Conservation (phyloP, 2,329 filamentous ascomycete genomes). For the Penicillium sp. region DNA sequence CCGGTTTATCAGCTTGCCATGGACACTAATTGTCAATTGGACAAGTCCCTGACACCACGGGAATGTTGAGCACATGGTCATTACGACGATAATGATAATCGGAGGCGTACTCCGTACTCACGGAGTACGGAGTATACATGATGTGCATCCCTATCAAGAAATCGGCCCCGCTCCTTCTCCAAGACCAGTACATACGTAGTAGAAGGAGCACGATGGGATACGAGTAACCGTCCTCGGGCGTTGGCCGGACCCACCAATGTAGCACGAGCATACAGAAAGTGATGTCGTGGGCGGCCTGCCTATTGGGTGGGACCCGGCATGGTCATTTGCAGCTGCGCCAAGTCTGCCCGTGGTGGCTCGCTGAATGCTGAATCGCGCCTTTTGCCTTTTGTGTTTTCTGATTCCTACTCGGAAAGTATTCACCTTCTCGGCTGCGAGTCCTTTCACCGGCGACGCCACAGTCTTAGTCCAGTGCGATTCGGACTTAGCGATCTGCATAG, state of each 20-base stretch:
- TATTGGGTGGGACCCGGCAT: constrained; percentile 15
- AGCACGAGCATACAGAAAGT: constrained; percentile 16
- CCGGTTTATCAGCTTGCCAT: neutral
- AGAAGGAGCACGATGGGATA: neutral
- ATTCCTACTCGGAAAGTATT: constrained; percentile 6
- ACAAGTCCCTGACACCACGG: neutral
- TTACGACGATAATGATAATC: neutral
- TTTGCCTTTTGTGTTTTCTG: constrained; percentile 2
- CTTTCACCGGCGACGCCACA: constrained; percentile 8
- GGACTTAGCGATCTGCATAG: constrained; percentile 17
- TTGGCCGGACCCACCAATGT: constrained; percentile 12
- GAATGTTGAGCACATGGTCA: constrained; percentile 12
- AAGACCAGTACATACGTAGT: constrained; percentile 2
- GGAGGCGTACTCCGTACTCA: neutral
- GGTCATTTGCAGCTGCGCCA: constrained; percentile 21
- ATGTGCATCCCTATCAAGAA: neutral
- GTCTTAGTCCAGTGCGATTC: constrained; percentile 1
- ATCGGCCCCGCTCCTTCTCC: constrained; percentile 4
- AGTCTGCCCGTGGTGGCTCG: constrained; percentile 14
- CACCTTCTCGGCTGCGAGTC: neutral
- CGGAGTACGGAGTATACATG: neutral
- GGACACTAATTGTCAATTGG: neutral
- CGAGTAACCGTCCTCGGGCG: constrained; percentile 9
- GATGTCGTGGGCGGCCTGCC: constrained; percentile 13
- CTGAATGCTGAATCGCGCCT: constrained; percentile 5